These are phyloP conservation scores for Fusarium pseudonygamai DNA, from an alignment of 2,329 filamentous ascomycete genomes.

Conservation along the genomic window DNA sequence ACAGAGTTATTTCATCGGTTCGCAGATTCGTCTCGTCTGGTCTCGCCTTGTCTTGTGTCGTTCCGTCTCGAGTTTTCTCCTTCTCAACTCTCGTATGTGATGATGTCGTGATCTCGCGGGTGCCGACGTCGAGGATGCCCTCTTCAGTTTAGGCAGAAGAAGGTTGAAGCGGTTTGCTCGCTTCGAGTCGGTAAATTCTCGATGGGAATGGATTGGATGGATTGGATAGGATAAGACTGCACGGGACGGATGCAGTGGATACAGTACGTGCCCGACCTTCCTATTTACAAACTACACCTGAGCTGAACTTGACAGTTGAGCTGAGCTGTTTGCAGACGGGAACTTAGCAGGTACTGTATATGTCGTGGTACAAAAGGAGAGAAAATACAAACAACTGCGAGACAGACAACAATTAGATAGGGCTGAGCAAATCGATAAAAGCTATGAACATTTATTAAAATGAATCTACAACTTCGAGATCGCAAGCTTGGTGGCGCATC, in stretches of 20 bases:
- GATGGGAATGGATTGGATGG: conserved; percentile 29
- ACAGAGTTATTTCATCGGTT: conserved; percentile 10
- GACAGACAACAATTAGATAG: not conserved
- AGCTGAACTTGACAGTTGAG: conserved; percentile 14
- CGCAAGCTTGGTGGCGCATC: conserved; percentile 13
- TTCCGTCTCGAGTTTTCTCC: conserved; percentile 8
- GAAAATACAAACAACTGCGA: not conserved
- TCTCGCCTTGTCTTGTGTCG: not conserved
- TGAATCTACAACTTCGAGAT: conserved; percentile 13
- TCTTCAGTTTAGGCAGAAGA: conserved; percentile 41
- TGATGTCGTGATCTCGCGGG: conserved; percentile 32
- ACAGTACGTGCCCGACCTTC: conserved; percentile 33
- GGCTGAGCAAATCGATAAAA: not conserved
- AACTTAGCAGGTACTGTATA: not conserved
- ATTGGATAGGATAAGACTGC: conserved; percentile 35
- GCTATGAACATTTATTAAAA: not conserved
- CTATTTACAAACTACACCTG: conserved; percentile 31
- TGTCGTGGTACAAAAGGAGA: not conserved
- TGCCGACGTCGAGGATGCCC: conserved; percentile 23
- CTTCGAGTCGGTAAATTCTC: conserved; percentile 40
- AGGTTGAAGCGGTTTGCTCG: conserved; percentile 34
- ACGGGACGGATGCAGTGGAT: conserved; percentile 36
- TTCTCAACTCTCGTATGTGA: conserved; percentile 10
- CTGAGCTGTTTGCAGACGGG: conserved; percentile 20
- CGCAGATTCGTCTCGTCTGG: conserved; percentile 11